phyloP scores from a whole-genome alignment of 768 basidiomycete genomes.

The Termitomyces eurrhizus region DNA sequence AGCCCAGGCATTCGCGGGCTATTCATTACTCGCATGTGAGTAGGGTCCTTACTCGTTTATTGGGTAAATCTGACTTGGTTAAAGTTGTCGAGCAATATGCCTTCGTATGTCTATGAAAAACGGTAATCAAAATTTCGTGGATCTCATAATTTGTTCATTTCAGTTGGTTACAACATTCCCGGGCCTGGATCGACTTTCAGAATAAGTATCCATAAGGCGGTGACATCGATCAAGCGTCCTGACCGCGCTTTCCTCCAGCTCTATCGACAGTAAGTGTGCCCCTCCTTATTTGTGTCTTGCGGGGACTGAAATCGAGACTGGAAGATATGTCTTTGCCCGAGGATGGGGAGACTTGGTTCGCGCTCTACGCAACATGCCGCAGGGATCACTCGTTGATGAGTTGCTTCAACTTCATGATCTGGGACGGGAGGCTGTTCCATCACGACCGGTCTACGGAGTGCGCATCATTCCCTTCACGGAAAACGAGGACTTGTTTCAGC shows the following conservation, averaged over 20 bases:
- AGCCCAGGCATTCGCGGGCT: conserved; percentile 23
- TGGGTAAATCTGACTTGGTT: neutral
- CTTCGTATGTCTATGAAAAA: conserved; percentile 31
- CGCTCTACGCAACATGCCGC: conserved; percentile 17
- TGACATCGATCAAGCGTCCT: conserved; percentile 18
- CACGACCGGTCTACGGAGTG: neutral
- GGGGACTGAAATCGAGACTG: neutral
- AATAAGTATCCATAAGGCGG: conserved; percentile 12
- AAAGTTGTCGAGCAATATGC: conserved; percentile 44
- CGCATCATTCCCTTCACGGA: conserved; percentile 10
- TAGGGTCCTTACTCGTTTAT: conserved; percentile 1
- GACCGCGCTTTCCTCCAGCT: conserved; percentile 6
- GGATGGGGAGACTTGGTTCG: conserved; percentile 24
- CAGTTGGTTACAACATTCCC: conserved; percentile 28
- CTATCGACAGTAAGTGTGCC: conserved; percentile 14
- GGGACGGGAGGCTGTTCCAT: conserved; percentile 2
- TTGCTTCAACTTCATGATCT: conserved; percentile 22
- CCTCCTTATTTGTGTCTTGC: neutral
- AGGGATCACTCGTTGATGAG: conserved; percentile 19
- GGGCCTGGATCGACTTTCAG: conserved; percentile 6
- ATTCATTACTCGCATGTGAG: conserved; percentile 49
- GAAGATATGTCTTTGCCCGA: conserved; percentile 20
- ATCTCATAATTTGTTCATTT: neutral
- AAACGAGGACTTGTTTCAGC: conserved; percentile 10
- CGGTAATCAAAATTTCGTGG: neutral